Base-by-base conservation (phyloP, 306 rosid species). In the Aeschynomene evenia region DNA sequence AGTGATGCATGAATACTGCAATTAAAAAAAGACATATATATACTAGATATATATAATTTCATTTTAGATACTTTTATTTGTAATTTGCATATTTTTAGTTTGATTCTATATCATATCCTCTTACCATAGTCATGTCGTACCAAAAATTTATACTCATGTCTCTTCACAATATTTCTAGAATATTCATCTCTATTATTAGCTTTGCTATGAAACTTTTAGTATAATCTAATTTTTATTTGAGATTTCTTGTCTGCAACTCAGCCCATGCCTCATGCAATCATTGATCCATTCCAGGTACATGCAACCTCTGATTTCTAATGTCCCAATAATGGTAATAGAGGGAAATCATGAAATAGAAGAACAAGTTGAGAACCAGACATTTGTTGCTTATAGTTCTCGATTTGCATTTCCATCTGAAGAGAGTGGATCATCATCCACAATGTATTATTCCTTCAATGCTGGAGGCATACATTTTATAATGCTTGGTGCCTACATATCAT, bases 401-500 rank as follows among this genome's bases (percentile, higher is more conserved):
- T 93, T 90, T 62, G 90, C 96, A 33, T 88, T 88, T 59, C 96
- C 98, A 31, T 90, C 91, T 6, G 59, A 85, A 60, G 96, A 93
- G 86, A 90, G 97, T 34, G 85, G 86, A 80, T 93, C 97, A 23
- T 71, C 70, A 2, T 90, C 97, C 56, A 77, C 91, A 7, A 36
- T 93, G 1, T 93, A 83, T 80, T 93, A 90, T 77, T 93, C 98
- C 73, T 93, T 93, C 81, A 86, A 84, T 73, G 92, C 94, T 12
- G 98, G 98, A 9, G 98, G 98, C 22, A 84, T 90, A 68, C 98
- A 93, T 82, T 88, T 88, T 62, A 43, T 90, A 51, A 93, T 90
- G 97, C 94, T 93, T 0, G 94, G 97, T 16, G 80, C 97, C 75
- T 88, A 88, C 83, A 51, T 73, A 71, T 40, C 81, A 0, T 88